Percentiles rank a stretch among this genome's conserved stretches.
These are phyloP conservation scores for Clitoria ternatea DNA, from an alignment of 306 rosid genomes.

Conservation along the genomic window DNA sequence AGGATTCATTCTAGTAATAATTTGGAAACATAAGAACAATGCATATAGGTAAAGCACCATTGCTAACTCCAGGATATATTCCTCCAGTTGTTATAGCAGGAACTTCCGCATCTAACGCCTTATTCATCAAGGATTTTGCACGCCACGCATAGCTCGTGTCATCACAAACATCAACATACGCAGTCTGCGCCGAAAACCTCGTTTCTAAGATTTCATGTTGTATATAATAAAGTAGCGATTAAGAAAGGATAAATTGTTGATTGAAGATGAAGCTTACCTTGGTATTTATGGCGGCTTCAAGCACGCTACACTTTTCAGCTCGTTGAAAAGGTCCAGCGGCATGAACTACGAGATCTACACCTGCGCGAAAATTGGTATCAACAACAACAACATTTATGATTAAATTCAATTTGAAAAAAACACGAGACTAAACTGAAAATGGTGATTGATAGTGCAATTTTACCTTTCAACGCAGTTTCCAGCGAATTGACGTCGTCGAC, in stretches of 20 bases:
- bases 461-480: constrained; percentile 62
- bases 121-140: constrained; percentile 63
- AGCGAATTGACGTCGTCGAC: constrained; percentile 48
- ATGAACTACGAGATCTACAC: constrained; percentile 87
- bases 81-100: constrained; percentile 91
- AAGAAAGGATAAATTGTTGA: neutral
- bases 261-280: constrained; percentile 34
- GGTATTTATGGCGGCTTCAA: constrained; percentile 85
- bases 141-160: constrained; percentile 57
- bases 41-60: constrained; percentile 52
- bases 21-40: constrained; percentile 28
- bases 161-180: constrained; percentile 86
- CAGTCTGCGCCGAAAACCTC: constrained; percentile 56
- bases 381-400: neutral
- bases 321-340: constrained; percentile 96
- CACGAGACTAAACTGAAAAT: neutral
- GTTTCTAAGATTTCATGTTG: no score
- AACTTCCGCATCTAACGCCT: constrained; percentile 67
- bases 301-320: constrained; percentile 63
- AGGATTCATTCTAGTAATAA: neutral
- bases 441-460: neutral
- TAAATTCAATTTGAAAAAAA: neutral
- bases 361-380: constrained; percentile 40
- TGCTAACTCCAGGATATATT: constrained; percentile 96
- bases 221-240: no score